Evolutionary conservation across 2,329 filamentous ascomycete species (phyloP), one percentile per base, ranked within the genome.

Genomic region (Phialophora expanda): DNA sequence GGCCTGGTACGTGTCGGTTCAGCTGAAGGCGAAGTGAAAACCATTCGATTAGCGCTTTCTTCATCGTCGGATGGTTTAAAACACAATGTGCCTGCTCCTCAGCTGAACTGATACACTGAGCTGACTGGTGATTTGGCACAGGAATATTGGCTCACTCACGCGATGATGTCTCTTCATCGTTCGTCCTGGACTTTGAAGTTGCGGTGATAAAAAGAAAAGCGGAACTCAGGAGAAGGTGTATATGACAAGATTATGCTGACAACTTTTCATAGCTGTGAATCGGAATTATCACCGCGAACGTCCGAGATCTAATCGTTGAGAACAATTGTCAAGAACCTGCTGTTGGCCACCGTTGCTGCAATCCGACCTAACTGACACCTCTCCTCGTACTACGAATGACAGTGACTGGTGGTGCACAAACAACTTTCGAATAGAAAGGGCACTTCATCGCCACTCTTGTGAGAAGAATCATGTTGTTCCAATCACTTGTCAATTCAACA

Each of bases 81-180:
- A 50, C 56, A 41, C 55, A 7, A 32, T 20, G 5, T 38, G 30
- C 48, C 34, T 28, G 20, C 46, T 46, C 14, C 51, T 30, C 56
- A 64, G 65, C 56, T 61, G 60, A 60, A 55, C 26, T 64, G 56
- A 66, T 41, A 66, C 38, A 20, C 17, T 44, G 14, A 44, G 6
- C 38, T n/a, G 38, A 44, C 38, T n/a, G 38, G 17, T n/a, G 38
- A 20, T 44, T n/a, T n/a, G 38, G 17, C 17, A 11, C 38, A n/a
- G 14, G 17, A 17, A 44, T n/a, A n/a, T 20, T 44, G 17, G 38
- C 38, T n/a, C 17, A 17, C n/a, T 44, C 38, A 44, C 2, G 1
- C 17, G 14, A n/a, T 20, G 38, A n/a, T n/a, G 14, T n/a, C 38
- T 44, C 14, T n/a, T 20, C 14, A n/a, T 44, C 38, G 17, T 44